These are phyloP conservation scores for Cochlearia excelsa DNA, from an alignment of 345 rosid genomes.

Conservation along the genomic window DNA sequence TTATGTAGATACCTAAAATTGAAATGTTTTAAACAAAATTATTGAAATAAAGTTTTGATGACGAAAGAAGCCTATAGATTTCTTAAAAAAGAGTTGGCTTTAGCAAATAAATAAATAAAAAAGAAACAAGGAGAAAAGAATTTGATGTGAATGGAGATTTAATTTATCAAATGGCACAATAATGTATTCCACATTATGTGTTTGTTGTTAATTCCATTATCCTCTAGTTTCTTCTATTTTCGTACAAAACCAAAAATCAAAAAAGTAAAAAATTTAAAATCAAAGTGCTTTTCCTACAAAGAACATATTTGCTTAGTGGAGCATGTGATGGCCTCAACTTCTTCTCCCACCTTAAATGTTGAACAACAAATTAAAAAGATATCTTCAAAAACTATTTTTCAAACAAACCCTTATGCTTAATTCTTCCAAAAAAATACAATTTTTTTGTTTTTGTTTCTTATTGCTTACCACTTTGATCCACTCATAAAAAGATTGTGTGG, in stretches of 20 bases:
- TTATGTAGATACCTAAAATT: neutral
- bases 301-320: conserved; percentile 36
- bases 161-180: conserved; percentile 19
- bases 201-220: conserved; percentile 29
- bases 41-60: conserved; percentile 27
- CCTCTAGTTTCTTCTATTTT: conserved; percentile 19
- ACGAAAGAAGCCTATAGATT: conserved; percentile 19
- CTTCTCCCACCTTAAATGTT: conserved; percentile 39
- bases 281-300: conserved; percentile 36
- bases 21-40: conserved; percentile 8
- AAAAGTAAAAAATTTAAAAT: conserved; percentile 21
- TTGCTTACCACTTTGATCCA: conserved; percentile 36
- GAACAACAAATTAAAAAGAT: conserved; percentile 20
- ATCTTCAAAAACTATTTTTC: conserved; percentile 27
- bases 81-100: conserved; percentile 15
- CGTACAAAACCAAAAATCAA: conserved; percentile 15
- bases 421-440: neutral
- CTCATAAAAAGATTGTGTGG: conserved; percentile 18
- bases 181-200: conserved; percentile 35
- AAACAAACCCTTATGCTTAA: conserved; percentile 24
- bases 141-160: conserved; percentile 21
- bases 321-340: conserved; percentile 34
- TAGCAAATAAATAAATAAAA: no score
- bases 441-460: conserved; percentile 9
- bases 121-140: conserved; percentile 3